These are phyloP conservation scores for Catunica adiposa DNA, from an alignment of 2,329 filamentous ascomycete species.

Conservation along the genomic window DNA sequence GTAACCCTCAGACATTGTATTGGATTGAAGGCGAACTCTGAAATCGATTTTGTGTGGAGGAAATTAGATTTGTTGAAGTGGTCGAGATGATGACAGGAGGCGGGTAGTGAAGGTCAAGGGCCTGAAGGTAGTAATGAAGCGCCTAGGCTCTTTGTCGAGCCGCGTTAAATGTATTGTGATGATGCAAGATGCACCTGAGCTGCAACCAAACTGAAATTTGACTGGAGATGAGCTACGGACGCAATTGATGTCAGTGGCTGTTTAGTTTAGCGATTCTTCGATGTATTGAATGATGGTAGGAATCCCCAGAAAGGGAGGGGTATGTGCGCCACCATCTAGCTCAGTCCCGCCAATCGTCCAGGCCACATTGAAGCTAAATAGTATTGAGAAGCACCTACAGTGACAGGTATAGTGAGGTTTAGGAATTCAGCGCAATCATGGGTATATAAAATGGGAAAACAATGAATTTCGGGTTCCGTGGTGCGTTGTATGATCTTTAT, in stretches of 20 bases:
- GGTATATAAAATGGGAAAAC: too few species aligned
- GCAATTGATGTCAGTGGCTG: constrained; percentile 1
- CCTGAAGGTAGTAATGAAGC: not conserved
- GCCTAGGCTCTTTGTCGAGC: not conserved
- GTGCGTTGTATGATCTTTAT: too few species aligned
- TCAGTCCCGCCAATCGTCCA: too few species aligned
- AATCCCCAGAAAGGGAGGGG: not conserved
- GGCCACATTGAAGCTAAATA: too few species aligned
- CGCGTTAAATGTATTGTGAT: not conserved
- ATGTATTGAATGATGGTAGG: not conserved
- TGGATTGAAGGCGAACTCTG: constrained; percentile 10
- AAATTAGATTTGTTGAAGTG: too few species aligned
- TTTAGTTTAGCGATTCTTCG: not conserved
- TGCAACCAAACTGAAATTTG: not conserved
- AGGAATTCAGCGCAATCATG: too few species aligned
- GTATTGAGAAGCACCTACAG: too few species aligned
- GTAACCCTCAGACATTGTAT: constrained; percentile 27
- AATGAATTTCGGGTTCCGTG: too few species aligned
- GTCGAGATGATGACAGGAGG: not conserved
- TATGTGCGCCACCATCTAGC: not conserved
- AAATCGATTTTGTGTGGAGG: not conserved
- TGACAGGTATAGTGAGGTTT: too few species aligned
- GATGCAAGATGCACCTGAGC: too few species aligned
- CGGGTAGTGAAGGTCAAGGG: not conserved
- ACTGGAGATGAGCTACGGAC: not conserved